Base-by-base conservation (phyloP, 169 alveolate genomes). In the Plasmodium coatneyi region DNA sequence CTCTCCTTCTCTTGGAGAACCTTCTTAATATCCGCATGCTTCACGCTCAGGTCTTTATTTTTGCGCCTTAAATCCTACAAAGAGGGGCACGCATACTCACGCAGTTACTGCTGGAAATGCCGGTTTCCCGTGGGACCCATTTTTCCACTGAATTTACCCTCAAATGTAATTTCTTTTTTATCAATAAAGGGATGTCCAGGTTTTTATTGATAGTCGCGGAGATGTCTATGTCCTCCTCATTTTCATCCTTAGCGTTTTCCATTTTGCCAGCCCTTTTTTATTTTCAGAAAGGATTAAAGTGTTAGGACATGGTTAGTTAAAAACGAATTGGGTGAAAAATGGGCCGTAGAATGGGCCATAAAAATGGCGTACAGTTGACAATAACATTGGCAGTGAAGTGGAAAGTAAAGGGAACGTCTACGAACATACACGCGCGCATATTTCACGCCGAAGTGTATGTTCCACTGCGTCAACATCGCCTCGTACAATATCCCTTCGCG, bases 151-250 rank as follows among this genome's bases (percentile, higher is more conserved):
- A 22, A 16, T 71, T 49, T 89, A 89, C 94, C 78, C 89, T 89
- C 71, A 89, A 66, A 79, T 52, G 71, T 71, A 89, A 89, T 78
- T 89, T 80, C 71, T 89, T 89, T 56, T 89, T 78, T 79, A 56
- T 89, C 81, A 89, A 56, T 79, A 89, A 60, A 7, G 94, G 94
- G 22, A 89, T 89, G 19, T 89, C 94, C n/a, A 89, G 89, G 46
- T 79, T 89, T 54, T 89, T 79, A 89, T 46, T 79, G n/a, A 89
- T 79, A 19, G 84, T 46, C 46, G 87, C 32, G 49, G 90, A 89
- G 19, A 52, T 89, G 80, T 89, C 82, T 39, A 80, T n/a, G 52
- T 78, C 71, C 32, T 89, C 83, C 19, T 70, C 81, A 66, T 49
- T 56, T 56, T 78, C 52, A 6, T 79, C 84, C 34, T 56, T 79